These are phyloP conservation scores for Sporopachydermia quercuum DNA, from an alignment of 805 yeast genomes.

Conservation along the genomic window DNA sequence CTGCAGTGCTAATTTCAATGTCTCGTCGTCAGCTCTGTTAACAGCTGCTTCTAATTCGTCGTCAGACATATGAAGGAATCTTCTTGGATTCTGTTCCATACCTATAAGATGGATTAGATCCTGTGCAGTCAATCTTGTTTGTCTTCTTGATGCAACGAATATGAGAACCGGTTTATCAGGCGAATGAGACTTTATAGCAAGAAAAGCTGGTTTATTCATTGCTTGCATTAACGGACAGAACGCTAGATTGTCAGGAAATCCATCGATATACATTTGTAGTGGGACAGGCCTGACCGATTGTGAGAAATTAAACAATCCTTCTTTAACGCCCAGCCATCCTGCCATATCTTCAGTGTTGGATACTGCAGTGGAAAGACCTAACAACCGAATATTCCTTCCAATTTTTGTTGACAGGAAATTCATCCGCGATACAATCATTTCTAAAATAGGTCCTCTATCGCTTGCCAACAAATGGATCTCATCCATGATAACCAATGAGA, in stretches of 20 bases:
- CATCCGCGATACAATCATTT: slow-evolving; percentile 83
- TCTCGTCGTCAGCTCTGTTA: slow-evolving; percentile 61
- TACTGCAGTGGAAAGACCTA: slow-evolving; percentile 78
- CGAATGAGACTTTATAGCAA: slow-evolving; percentile 86
- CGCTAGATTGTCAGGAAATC: slow-evolving; percentile 68
- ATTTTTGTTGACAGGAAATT: slow-evolving; percentile 52
- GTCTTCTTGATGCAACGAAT: slow-evolving; percentile 77
- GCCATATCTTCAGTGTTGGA: slow-evolving; percentile 81
- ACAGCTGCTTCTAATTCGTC: slow-evolving; percentile 38
- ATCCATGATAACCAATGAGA: slow-evolving; percentile 70
- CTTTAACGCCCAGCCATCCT: slow-evolving; percentile 63
- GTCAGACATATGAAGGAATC: slow-evolving; percentile 55
- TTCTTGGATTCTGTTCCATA: slow-evolving; percentile 58
- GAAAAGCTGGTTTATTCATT: slow-evolving; percentile 80
- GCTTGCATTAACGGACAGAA: slow-evolving; percentile 78
- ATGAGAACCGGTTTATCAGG: slow-evolving; percentile 72
- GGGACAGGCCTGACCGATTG: slow-evolving; percentile 79
- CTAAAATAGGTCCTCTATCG: slow-evolving; percentile 77
- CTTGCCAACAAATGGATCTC: slow-evolving; percentile 74
- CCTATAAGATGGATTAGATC: slow-evolving; percentile 72
- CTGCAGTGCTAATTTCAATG: slow-evolving; percentile 56
- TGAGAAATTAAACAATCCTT: slow-evolving; percentile 69
- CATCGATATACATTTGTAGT: slow-evolving; percentile 74
- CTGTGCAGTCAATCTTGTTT: slow-evolving; percentile 65
- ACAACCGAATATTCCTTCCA: slow-evolving; percentile 41